Evolutionary conservation across 1,284 basidiomycete genomes (phyloP), one percentile per base, ranked within the genome.

Genomic region (Blastosporella zonata): DNA sequence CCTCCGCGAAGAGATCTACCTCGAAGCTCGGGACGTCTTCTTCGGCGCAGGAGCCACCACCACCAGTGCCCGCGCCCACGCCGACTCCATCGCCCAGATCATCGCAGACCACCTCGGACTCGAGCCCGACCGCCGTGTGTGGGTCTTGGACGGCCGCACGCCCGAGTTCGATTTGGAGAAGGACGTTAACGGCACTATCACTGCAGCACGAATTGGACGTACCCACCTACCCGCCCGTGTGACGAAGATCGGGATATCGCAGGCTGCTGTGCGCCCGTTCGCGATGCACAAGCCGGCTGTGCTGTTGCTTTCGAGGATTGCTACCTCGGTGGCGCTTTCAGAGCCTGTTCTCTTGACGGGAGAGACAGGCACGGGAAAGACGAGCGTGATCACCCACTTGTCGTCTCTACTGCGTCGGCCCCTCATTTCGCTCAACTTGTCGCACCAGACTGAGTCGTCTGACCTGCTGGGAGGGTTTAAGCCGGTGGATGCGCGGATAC

Each of bases 341-440:
- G 97, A 99, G 64, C 94, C 97, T 0, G 74, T 96, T 1, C 78
- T 99, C 1, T 79, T 99, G 17, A 95, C 96, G 0, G 97, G 97
- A 47, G 97, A 99, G 73, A 99, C 97, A 0, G 97, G 97, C 35
- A 99, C 97, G 0, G 97, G 97, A 29, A 99, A 99, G 70, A 99
- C 97, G 1, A 97, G 94, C 37, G 80, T 87, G 2, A 82, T 99
- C 15, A 92, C 94, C 18, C 85, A 97, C 58, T 78, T 99, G 18
- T 90, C 97, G 15, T 77, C 83, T 3, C 69, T 91, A n/a, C 77
- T 97, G 23, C 80, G 80, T 13, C 82, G 84, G 29, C 84, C 87
- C 0, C 77, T 99, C 35, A 79, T 93, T 35, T 93, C 93, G 0
- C 79, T 99, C 55, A 99, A 99, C 63, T 67, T 99, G 61, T 97